Evolutionary conservation across 352 stramenopile species (phyloP).

Genomic region (Globisporangium takayamanum): DNA sequence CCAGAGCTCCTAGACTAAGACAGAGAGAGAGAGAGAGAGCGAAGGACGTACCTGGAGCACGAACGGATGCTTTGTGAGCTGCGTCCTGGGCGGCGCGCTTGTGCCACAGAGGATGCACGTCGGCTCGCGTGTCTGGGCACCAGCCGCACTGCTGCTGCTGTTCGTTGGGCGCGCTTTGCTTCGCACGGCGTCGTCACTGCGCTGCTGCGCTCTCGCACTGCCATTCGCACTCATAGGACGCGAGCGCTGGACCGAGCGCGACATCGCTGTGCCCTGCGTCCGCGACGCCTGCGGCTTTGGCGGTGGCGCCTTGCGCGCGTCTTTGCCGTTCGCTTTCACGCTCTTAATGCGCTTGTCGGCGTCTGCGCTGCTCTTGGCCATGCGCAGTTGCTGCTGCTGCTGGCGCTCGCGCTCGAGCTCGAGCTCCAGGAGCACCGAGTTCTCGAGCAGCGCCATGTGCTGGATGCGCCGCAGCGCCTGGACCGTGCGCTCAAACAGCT

Average conservation of each 20-base stretch:
- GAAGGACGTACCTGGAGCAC: constrained; percentile 50
- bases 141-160: background rate
- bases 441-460: constrained; percentile 37
- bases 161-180: background rate
- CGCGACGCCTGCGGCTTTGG: constrained; percentile 1
- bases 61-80: constrained; percentile 57
- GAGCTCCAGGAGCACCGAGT: constrained; percentile 49
- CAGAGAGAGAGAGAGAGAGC: constrained; percentile 1
- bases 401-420: constrained; percentile 27
- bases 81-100: constrained; percentile 13
- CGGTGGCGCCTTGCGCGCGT: background rate
- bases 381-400: constrained; percentile 1
- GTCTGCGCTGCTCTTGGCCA: background rate
- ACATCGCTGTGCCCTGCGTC: constrained; percentile 4
- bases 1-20: too few relatives aligned
- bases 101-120: constrained; percentile 43
- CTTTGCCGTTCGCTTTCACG: background rate
- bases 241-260: constrained; percentile 4
- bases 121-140: background rate
- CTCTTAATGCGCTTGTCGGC: background rate
- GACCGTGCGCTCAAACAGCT: constrained; percentile 37
- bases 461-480: constrained; percentile 32
- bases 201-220: background rate
- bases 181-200: background rate
- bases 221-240: constrained; percentile 1